phyloP scores from a whole-genome alignment of 2,329 filamentous ascomycete genomes.

The Arachnopeziza araneosa region DNA sequence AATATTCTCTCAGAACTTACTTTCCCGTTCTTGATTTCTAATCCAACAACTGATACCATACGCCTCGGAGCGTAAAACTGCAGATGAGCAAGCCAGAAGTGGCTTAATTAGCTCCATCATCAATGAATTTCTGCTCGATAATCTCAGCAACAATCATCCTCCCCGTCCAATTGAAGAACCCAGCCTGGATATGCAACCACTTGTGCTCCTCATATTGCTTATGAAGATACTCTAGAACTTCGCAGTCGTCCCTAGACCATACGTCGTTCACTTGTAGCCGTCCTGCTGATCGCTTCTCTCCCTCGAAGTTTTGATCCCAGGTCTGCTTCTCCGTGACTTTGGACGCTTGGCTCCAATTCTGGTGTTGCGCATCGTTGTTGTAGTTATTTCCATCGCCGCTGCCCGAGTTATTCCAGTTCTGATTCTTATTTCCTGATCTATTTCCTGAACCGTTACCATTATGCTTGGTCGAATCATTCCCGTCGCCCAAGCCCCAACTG shows the following conservation, averaged over 20 bases:
- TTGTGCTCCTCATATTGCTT: slow-evolving; percentile 21
- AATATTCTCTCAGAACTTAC: background rate
- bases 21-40: background rate
- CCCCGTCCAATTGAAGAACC: slow-evolving; percentile 30
- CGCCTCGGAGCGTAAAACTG: background rate
- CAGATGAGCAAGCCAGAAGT: background rate
- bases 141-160: slow-evolving; percentile 26
- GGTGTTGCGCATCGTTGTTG: background rate
- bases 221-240: slow-evolving; percentile 24
- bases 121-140: slow-evolving; percentile 28
- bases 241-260: slow-evolving; percentile 27
- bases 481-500: background rate
- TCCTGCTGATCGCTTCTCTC: background rate
- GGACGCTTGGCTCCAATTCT: background rate
- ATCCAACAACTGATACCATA: background rate
- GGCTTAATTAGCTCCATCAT: slow-evolving; percentile 14
- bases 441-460: background rate
- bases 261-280: slow-evolving; percentile 18
- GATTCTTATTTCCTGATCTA: background rate
- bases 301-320: background rate
- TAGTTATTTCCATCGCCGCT: background rate
- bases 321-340: background rate
- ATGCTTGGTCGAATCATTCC: background rate
- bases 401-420: too few relatives aligned
- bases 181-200: slow-evolving; percentile 29